Percentiles rank a stretch among this genome's conserved stretches.
Conservation (phyloP, 768 basidiomycete species). For the Agrocybe chaxingu region DNA sequence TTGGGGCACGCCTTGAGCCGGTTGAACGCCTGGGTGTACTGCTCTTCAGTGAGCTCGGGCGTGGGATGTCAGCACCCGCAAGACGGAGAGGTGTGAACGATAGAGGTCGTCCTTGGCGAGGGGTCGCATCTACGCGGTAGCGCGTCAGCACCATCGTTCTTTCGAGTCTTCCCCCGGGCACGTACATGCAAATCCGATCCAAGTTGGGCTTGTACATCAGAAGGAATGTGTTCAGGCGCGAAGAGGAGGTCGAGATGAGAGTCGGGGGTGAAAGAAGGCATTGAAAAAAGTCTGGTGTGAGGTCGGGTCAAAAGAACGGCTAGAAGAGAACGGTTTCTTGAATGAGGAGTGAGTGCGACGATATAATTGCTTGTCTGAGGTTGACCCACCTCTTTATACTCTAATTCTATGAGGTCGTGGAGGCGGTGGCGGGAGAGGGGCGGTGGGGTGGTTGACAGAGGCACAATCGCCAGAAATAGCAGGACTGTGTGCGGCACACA, state of each 20-base stretch:
- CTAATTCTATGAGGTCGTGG: background rate
- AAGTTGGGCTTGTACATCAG: conserved; percentile 55
- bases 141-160: background rate
- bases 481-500: too few relatives aligned
- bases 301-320: background rate
- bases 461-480: too few relatives aligned
- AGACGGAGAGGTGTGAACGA: conserved; percentile 81
- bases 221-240: conserved; percentile 65
- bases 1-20: conserved; percentile 46
- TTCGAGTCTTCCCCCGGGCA: conserved; percentile 2
- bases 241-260: conserved; percentile 75
- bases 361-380: background rate
- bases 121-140: conserved; percentile 71
- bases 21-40: conserved; percentile 71
- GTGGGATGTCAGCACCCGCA: conserved; percentile 74
- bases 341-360: background rate
- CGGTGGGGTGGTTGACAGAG: conserved; percentile 8
- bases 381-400: background rate
- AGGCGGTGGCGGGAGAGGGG: background rate
- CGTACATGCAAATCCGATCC: conserved; percentile 67
- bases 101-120: conserved; percentile 80
- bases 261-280: conserved; percentile 52
- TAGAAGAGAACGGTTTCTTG: background rate
- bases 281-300: background rate
- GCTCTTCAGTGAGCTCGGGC: conserved; percentile 55